These are phyloP conservation scores for Berberis vulgaris DNA, from an alignment of 164 flowering plant genomes.

Conservation along the genomic window DNA sequence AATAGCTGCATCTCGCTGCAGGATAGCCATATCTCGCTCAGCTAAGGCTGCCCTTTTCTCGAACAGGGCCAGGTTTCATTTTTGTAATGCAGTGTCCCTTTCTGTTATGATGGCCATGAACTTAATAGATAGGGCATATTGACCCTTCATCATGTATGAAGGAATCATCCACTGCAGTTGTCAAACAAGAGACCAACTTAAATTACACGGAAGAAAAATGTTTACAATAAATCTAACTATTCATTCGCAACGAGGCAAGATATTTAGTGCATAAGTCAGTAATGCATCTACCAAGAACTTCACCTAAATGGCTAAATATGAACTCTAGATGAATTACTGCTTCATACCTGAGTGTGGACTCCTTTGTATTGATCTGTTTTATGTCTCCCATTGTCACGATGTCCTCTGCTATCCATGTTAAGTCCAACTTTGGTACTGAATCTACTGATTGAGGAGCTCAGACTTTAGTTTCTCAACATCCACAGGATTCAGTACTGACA, in stretches of 20 bases:
- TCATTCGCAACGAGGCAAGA: too few species aligned
- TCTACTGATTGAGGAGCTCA: neutral
- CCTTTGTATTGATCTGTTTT: slow-evolving; percentile 58
- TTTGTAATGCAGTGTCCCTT: slow-evolving; percentile 73
- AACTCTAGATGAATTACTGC: too few species aligned
- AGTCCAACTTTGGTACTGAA: neutral
- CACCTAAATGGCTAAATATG: too few species aligned
- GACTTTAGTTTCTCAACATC: neutral
- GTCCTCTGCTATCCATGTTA: slow-evolving; percentile 1
- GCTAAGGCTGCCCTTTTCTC: slow-evolving; percentile 65
- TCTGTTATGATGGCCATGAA: slow-evolving; percentile 51
- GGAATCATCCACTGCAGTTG: slow-evolving; percentile 52
- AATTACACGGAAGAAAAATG: too few species aligned
- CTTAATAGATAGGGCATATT: slow-evolving; percentile 45
- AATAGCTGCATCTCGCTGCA: slow-evolving; percentile 60
- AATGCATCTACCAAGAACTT: too few species aligned
- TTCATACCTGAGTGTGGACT: slow-evolving; percentile 22
- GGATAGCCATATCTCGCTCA: slow-evolving; percentile 57
- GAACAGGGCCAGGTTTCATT: slow-evolving; percentile 52
- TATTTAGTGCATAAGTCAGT: too few species aligned
- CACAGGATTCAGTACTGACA: too few species aligned
- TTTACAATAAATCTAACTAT: too few species aligned
- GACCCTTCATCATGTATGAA: slow-evolving; percentile 59
- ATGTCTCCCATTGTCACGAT: slow-evolving; percentile 81
- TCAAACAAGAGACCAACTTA: too few species aligned